Base-by-base conservation (phyloP, 148 eudicot genomes). In the Rhododendron kiyosumense region DNA sequence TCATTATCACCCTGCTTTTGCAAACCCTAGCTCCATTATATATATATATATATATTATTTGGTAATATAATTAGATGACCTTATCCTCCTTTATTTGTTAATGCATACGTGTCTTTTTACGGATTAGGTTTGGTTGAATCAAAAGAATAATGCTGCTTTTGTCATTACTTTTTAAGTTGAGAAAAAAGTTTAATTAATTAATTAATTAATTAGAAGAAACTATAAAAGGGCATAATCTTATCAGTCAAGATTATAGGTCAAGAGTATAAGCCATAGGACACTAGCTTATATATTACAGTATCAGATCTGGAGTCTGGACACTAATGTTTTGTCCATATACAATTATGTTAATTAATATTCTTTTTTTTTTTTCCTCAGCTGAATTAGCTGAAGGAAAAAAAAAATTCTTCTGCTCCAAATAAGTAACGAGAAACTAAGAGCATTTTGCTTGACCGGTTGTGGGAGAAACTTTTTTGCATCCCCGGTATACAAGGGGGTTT, bases 1-100 rank as follows among this genome's bases (percentile, higher is more conserved):
- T 84, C 86, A 78, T 51, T 83, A 65, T 87, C 79, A 81, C 81
- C 54, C 73, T 73, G 84, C 43, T 81, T 71, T 81, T 22, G 49
- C 73, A 22, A 38, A 41, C 74, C 76, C 38, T 71, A 32, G 10
- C 38, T 61, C 49, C 18, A 41, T 59, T 36, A 59, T 26, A 36
- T n/a, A 28, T 36, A 67, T 69, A 9, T n/a, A n/a, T n/a, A n/a
- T n/a, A 6, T 5, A 38, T 0, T 7, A 59, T n/a, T 67, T 54
- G 3, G 3, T 36, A 36, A 2, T 36, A 36, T 36, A 36, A 12
- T 30, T 75, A 34, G 28, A 75, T 78, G 48, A 34, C 14, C 67
- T 77, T 78, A 34, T 57, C 76, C 43, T 85, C 59, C 32, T 59
- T 59, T 75, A 59, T 57, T 57, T 43, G 36, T 71, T 63, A 38